Evolutionary conservation across 2,329 filamentous ascomycete species (phyloP).

Genomic region (Talaromyces rugulosus): DNA sequence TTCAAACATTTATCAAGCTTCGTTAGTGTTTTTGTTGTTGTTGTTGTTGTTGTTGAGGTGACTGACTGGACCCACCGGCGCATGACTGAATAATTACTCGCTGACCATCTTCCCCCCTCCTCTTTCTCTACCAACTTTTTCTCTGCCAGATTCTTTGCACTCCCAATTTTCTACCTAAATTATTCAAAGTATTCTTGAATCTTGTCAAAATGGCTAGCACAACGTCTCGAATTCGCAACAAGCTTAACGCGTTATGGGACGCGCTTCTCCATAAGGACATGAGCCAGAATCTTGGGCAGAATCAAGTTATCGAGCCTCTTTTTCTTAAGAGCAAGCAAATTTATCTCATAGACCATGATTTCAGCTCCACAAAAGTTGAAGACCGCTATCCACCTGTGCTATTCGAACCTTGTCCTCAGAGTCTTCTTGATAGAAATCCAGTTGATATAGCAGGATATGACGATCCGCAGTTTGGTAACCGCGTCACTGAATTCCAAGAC

Average conservation of each 20-base stretch:
- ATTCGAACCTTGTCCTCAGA: background rate
- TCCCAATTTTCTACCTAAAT: no score
- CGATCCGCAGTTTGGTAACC: background rate
- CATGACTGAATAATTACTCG: no score
- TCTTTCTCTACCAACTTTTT: no score
- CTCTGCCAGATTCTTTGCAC: no score
- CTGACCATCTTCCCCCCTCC: no score
- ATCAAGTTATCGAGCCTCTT: background rate
- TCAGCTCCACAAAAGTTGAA: background rate
- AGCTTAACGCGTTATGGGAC: background rate
- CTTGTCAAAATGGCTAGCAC: background rate
- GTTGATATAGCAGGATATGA: background rate
- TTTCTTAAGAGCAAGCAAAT: background rate
- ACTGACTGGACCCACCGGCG: no score
- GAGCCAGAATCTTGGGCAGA: background rate
- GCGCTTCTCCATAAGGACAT: background rate
- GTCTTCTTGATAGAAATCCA: background rate
- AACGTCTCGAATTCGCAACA: background rate
- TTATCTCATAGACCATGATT: background rate
- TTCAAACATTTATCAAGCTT: no score
- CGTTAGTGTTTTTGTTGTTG: no score
- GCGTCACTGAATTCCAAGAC: background rate
- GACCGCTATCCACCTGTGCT: background rate
- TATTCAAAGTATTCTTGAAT: no score
- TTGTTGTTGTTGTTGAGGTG: no score